phyloP scores from a whole-genome alignment of 345 rosid genomes.

The Durio zibethinus region DNA sequence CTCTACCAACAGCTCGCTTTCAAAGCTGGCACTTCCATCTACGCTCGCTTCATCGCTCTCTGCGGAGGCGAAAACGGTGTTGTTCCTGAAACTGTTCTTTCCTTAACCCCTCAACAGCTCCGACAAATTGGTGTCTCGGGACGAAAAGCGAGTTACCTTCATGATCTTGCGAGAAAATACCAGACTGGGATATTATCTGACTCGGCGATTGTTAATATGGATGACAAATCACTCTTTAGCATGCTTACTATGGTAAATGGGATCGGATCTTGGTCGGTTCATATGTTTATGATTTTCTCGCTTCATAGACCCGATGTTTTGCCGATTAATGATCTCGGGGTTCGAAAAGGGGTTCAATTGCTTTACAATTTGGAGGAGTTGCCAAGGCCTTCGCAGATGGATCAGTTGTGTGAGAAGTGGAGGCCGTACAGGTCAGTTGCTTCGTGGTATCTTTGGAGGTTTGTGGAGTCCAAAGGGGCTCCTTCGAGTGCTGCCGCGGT shows the following conservation, averaged over 20 bases:
- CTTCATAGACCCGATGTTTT: conserved; percentile 95
- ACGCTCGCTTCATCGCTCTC: conserved; percentile 75
- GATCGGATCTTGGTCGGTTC: conserved; percentile 98
- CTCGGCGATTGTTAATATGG: conserved; percentile 74
- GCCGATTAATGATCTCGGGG: conserved; percentile 84
- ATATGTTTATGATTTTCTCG: conserved; percentile 96
- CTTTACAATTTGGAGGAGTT: conserved; percentile 68
- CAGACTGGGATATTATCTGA: conserved; percentile 86
- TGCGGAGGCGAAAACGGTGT: conserved; percentile 82
- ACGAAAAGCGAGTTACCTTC: conserved; percentile 89
- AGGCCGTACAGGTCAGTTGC: conserved; percentile 95
- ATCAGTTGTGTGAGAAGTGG: conserved; percentile 85
- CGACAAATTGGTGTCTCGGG: conserved; percentile 92
- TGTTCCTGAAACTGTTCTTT: conserved; percentile 65
- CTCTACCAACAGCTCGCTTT: conserved; percentile 87
- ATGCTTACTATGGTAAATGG: conserved; percentile 99
- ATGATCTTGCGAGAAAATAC: conserved; percentile 89
- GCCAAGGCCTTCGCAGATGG: conserved; percentile 97
- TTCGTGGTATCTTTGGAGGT: conserved; percentile 91
- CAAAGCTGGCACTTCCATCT: conserved; percentile 87
- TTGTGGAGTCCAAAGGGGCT: conserved; percentile 61
- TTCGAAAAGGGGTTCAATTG: conserved; percentile 88
- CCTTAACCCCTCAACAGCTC: conserved; percentile 68
- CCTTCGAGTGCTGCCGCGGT: conserved; percentile 63
- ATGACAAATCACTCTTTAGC: conserved; percentile 88